Percentiles rank a stretch among this genome's conserved stretches.
These are phyloP conservation scores for Alliaria petiolata DNA, from an alignment of 345 rosid species.

Conservation along the genomic window DNA sequence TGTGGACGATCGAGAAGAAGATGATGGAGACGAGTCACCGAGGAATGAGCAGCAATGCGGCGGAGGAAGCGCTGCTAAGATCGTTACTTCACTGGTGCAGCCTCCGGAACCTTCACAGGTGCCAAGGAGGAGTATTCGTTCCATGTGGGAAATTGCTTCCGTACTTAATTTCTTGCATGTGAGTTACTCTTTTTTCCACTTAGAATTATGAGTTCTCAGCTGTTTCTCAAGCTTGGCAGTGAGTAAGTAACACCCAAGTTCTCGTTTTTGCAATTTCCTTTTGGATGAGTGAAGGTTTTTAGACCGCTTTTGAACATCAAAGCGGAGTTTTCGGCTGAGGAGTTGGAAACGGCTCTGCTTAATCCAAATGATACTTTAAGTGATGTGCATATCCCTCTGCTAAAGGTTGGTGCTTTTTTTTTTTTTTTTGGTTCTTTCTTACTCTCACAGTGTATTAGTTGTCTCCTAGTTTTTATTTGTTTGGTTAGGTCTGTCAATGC, in stretches of 20 bases:
- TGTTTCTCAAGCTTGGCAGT: neutral
- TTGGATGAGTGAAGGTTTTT: slow-evolving; percentile 51
- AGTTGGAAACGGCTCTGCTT: slow-evolving; percentile 88
- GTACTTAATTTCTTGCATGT: slow-evolving; percentile 91
- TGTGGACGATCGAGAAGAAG: slow-evolving; percentile 35
- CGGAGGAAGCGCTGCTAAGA: slow-evolving; percentile 39
- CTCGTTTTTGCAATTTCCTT: neutral
- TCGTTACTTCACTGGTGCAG: slow-evolving; percentile 61
- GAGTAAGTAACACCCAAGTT: neutral
- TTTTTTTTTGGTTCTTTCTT: neutral
- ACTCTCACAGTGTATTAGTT: neutral
- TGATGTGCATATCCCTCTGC: slow-evolving; percentile 79
- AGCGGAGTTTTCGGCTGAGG: slow-evolving; percentile 88
- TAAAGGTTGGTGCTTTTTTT: slow-evolving; percentile 65
- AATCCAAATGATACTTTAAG: slow-evolving; percentile 84
- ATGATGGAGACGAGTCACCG: slow-evolving; percentile 33
- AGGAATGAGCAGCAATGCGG: slow-evolving; percentile 52
- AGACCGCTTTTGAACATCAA: slow-evolving; percentile 71
- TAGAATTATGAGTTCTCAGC: neutral
- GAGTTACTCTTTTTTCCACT: slow-evolving; percentile 26
- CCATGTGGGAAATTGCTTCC: slow-evolving; percentile 97
- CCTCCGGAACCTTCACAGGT: slow-evolving; percentile 74
- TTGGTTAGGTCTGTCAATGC: no score
- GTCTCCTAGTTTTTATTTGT: no score
- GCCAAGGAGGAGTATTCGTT: slow-evolving; percentile 82